Evolutionary conservation across 495 filamentous ascomycete species (phyloP), one percentile per base, ranked within the genome.

Genomic region (Glonium stellatum): DNA sequence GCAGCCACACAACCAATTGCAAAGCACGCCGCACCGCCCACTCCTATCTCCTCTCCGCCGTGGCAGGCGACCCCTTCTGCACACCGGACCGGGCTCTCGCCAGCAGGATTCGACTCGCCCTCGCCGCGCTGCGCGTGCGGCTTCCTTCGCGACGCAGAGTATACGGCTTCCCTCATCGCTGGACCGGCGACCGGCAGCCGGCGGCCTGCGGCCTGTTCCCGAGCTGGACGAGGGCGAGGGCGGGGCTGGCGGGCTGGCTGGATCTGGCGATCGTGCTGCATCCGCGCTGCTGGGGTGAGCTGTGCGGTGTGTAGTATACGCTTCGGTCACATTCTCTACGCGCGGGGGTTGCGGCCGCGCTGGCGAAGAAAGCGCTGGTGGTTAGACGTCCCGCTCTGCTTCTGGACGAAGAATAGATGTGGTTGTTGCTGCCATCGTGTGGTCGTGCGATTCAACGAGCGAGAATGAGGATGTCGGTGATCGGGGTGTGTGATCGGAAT

Each of bases 281-380:
- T 64, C 3, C 61, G 59, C 13, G 61, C 61, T 11, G 61, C 50
- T 4, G 59, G 61, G 61, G 59, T 64, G 61, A 52, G n/a, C n/a
- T n/a, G n/a, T n/a, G n/a, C n/a, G n/a, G n/a, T n/a, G n/a, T n/a
- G n/a, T n/a, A n/a, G n/a, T 64, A 31, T 60, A 59, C 53, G 55
- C 56, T 21, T 64, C n/a, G 61, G 61, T 4, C 61, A 64, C 22
- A 56, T 64, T 18, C 19, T 64, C 11, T 64, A 56, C 36, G 61
- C 61, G n/a, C 35, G 59, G 13, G 61, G 53, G 1, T 50, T 64
- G 0, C 59, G 59, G 23, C 23, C 54, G 11, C 37, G 59, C 15
- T 64, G 61, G 61, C 59, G 61, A 56, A 55, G 44, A 31, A 64
- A 64, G 50, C 61, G 1, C 51, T 59, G 12, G 61, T 60, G 21